Conservation (phyloP, 768 basidiomycete genomes). For the Boletus sensibilis region DNA sequence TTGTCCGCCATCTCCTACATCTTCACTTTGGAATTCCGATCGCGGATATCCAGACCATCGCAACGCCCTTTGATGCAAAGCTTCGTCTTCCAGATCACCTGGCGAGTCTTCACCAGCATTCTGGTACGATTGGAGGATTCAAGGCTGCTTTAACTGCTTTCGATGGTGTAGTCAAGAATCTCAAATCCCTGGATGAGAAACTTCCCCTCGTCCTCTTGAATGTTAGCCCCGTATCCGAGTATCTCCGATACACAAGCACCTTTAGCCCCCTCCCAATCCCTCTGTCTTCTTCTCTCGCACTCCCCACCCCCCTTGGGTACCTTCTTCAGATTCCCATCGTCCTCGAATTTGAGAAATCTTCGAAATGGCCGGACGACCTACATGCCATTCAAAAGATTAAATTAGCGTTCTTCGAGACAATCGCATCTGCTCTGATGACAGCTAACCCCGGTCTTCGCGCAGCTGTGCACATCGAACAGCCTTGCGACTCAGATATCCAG, state of each 20-base stretch:
- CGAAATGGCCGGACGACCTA: conserved; percentile 93
- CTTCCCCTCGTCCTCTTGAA: conserved; percentile 78
- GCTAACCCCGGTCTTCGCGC: conserved; percentile 52
- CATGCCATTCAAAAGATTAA: conserved; percentile 92
- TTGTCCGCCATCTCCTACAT: conserved; percentile 71
- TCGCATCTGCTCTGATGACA: conserved; percentile 65
- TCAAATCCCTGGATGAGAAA: conserved; percentile 70
- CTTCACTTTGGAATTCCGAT: conserved; percentile 70
- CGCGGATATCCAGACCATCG: conserved; percentile 56
- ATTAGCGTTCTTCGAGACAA: conserved; percentile 83
- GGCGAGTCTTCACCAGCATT: conserved; percentile 36
- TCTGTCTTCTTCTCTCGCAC: conserved; percentile 43
- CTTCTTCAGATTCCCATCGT: conserved; percentile 69
- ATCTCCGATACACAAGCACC: conserved; percentile 78
- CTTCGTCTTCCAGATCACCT: conserved; percentile 59
- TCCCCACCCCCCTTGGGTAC: conserved; percentile 64
- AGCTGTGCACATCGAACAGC: conserved; percentile 56
- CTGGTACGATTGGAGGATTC: conserved; percentile 52
- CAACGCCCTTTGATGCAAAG: conserved; percentile 54
- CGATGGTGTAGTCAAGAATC: conserved; percentile 67
- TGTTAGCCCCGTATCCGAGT: conserved; percentile 70
- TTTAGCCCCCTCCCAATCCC: conserved; percentile 80
- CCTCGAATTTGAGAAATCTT: conserved; percentile 89
- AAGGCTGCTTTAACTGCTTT: conserved; percentile 77
- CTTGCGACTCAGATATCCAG: conserved; percentile 51